A percentile compares a stretch with the other conserved stretches of the same genome.
Evolutionary conservation across 192 early-diverging fungal species (phyloP).

Genomic region (Gryganskiella cystojenkinii): DNA sequence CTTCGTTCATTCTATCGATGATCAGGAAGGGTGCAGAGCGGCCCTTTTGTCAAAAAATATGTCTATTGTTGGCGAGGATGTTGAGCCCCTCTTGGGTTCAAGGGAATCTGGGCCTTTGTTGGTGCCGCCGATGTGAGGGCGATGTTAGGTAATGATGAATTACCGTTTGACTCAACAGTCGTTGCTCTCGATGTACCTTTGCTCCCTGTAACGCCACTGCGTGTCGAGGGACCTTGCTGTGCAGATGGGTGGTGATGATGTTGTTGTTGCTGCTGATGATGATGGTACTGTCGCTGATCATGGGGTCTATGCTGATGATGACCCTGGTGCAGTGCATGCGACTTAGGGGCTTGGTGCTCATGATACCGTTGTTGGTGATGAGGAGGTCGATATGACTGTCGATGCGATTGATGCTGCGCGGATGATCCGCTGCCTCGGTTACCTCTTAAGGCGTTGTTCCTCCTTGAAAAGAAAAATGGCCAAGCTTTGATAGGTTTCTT

Average conservation of each 20-base stretch:
- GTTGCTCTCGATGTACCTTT: no score
- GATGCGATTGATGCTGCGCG: neutral
- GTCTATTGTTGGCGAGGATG: no score
- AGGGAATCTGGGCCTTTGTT: no score
- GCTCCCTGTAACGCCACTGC: no score
- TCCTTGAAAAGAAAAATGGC: slow-evolving; percentile 1
- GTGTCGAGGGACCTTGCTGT: neutral
- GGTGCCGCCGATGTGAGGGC: no score
- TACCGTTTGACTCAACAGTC: no score
- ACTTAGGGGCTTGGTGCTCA: neutral
- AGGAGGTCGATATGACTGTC: neutral
- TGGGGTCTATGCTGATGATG: neutral
- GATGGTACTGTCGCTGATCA: neutral
- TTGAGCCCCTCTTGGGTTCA: no score
- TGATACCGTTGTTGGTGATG: neutral
- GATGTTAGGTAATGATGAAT: no score
- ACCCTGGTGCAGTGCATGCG: neutral
- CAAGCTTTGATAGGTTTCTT: neutral
- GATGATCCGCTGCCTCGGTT: neutral
- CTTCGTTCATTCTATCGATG: no score
- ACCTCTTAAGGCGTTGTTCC: neutral
- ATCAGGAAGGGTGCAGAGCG: no score
- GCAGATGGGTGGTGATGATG: neutral
- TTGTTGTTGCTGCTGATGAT: neutral
- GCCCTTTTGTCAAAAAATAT: no score